Evolutionary conservation across 441 rosid genomes (phyloP), one percentile per base, ranked within the genome.

Genomic region (Gossypium schwendimanii): DNA sequence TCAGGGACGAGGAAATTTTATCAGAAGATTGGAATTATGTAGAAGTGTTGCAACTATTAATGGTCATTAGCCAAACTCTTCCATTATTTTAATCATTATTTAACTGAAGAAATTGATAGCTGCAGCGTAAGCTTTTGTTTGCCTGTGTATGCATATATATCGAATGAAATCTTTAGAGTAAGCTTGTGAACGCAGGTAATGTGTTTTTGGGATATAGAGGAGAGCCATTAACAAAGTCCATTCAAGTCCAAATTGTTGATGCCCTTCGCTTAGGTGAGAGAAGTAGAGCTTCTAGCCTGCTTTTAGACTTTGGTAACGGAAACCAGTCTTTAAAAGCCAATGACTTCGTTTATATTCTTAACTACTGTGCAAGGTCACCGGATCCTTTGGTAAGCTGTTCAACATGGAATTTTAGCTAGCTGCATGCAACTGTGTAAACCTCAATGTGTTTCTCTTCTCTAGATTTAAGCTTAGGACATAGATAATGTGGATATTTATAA

Each of bases 331-430:
- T 85, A 45, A 62, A 75, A 69, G 82, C 85, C 14, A 2, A 75
- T 66, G 91, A 92, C 77, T 87, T 94, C 58, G 69, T 80, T 70
- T 76, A 71, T 78, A 84, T 94, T 84, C 80, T 94, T 23, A 69
- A 62, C 3, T 85, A 89, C 74, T 94, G 98, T 78, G 97, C 92
- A 0, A 82, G 41, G 64, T 86, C 87, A 72, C 89, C 91, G 3
- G 97, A 94, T 76, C 91, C 98, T 71, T 76, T 87, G 86, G 98
- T 94, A 84, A 86, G 89, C 76, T 73, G 65, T 75, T 70, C 14
- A 47, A 49, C 12, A n/a, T 47, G 20, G 62, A 73, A 70, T 1
- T 70, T 70, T 26, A 17, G 49, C 75, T 73, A 59, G 71, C 52
- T 73, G 39, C 63, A 12, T 39, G 17, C 17, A 9, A 64, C 15